Evolutionary conservation across 1,284 basidiomycete genomes (phyloP).

Genomic region (Ustilago curta): DNA sequence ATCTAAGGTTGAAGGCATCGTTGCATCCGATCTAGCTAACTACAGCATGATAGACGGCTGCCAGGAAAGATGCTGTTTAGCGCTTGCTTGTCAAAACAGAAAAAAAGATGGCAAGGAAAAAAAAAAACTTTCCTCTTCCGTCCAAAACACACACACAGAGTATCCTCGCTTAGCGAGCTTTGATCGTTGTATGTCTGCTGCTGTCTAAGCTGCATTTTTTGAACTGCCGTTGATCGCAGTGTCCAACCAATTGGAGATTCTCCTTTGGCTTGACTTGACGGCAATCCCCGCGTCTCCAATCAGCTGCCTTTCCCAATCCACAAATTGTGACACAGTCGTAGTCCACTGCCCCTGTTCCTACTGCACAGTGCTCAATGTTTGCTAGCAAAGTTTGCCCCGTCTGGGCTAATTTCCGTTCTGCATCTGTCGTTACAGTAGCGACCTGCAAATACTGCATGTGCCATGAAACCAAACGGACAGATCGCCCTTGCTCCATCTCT

Average conservation of each 20-base stretch:
- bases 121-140: slow-evolving; percentile 5
- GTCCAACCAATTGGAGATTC: slow-evolving; percentile 6
- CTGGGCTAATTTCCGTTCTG: neutral
- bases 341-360: slow-evolving; percentile 1
- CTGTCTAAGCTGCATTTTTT: neutral
- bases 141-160: too few species aligned
- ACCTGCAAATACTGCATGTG: neutral
- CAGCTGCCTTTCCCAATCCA: neutral
- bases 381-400: slow-evolving; percentile 5
- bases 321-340: neutral
- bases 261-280: neutral
- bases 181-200: neutral
- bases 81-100: neutral
- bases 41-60: neutral
- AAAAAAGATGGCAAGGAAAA: neutral
- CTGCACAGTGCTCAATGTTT: neutral
- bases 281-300: slow-evolving; percentile 6
- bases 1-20: neutral
- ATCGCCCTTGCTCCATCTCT: slow-evolving; percentile 3
- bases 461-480: slow-evolving; percentile 6
- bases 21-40: neutral
- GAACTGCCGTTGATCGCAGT: neutral
- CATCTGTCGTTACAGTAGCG: neutral
- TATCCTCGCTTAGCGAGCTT: neutral
- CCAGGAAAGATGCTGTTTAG: neutral